Evolutionary conservation across 345 rosid genomes (phyloP), one percentile per base, ranked within the genome.

Genomic region (Pugionium cornutum): DNA sequence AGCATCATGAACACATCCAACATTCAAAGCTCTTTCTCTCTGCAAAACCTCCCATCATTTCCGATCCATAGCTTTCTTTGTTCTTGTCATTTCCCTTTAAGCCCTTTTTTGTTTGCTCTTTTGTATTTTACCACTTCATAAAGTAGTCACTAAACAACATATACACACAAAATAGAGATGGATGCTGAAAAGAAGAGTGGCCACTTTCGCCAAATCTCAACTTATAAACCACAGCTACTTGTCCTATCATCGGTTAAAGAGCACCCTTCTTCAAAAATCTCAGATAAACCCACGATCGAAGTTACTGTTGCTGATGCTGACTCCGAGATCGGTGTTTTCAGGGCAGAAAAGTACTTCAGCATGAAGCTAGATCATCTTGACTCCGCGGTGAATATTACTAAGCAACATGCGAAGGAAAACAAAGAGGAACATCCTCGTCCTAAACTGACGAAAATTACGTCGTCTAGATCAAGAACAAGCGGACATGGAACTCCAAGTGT

Each of bases 331-430:
- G 96, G 91, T 52, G 85, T 91, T 27, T 91, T 91, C 10, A 75
- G 84, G 4, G 98, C 98, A 25, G 98, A 91, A 69, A 88, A 82
- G 47, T 91, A 91, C 72, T 91, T 91, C 78, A 83, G 82, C 54
- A 88, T 86, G 69, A 76, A 57, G 42, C 80, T 75, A 9, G 94
- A 84, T 54, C 79, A 46, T 18, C 68, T 59, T 52, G 75, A 70
- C 37, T 76, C 83, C 29, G 68, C 66, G 60, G 49, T 41, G 34
- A 29, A 69, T 46, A n/a, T 51, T 62, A 51, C 62, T 5, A 75
- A 59, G 47, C 64, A 48, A 39, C 73, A 45, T 34, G 34, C 75
- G 67, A 75, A 60, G 53, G 73, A 69, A 5, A 34, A 48, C 27
- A 70, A 46, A 53, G 75, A 41, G 4, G 63, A 64, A 41, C 39